These are phyloP conservation scores for Barbarea vulgaris DNA, from an alignment of 345 rosid genomes.

Conservation along the genomic window DNA sequence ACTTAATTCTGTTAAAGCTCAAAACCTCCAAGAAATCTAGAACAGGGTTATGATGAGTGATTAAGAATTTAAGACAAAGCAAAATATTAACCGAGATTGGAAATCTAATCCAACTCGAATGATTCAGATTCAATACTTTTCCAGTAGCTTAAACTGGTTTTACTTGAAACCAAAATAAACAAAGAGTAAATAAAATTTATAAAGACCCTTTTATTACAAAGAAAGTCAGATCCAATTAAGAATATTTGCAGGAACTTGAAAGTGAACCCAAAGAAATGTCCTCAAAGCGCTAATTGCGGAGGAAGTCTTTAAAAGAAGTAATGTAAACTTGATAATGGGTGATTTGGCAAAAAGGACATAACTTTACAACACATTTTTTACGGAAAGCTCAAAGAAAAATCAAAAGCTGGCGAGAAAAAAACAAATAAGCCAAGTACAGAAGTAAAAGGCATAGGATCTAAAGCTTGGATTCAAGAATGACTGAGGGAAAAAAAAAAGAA, in stretches of 20 bases:
- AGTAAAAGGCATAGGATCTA: constrained; percentile 41
- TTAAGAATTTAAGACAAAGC: not conserved
- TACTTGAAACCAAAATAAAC: not conserved
- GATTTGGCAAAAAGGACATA: constrained; percentile 22
- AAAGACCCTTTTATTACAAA: not conserved
- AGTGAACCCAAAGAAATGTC: constrained; percentile 26
- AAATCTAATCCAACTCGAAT: not conserved
- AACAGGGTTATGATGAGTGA: constrained; percentile 17
- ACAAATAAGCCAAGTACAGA: not conserved
- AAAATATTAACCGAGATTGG: not conserved
- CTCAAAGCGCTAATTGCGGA: constrained; percentile 26
- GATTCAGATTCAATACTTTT: not conserved
- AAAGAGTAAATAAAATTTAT: not conserved
- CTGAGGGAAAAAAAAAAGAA: not conserved
- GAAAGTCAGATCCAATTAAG: constrained; percentile 43
- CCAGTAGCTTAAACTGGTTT: constrained; percentile 5
- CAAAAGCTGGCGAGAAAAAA: constrained; percentile 30
- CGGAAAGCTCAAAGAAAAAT: constrained; percentile 35
- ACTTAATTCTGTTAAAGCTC: not conserved
- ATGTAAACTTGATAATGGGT: constrained; percentile 37
- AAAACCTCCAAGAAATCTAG: constrained; percentile 2
- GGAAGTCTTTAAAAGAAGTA: not conserved
- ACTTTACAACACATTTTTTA: constrained; percentile 34
- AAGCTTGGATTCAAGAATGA: constrained; percentile 39
- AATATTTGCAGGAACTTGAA: constrained; percentile 31